Evolutionary conservation across 768 basidiomycete genomes (phyloP), one percentile per base, ranked within the genome.

Genomic region (Obba rivulosa): DNA sequence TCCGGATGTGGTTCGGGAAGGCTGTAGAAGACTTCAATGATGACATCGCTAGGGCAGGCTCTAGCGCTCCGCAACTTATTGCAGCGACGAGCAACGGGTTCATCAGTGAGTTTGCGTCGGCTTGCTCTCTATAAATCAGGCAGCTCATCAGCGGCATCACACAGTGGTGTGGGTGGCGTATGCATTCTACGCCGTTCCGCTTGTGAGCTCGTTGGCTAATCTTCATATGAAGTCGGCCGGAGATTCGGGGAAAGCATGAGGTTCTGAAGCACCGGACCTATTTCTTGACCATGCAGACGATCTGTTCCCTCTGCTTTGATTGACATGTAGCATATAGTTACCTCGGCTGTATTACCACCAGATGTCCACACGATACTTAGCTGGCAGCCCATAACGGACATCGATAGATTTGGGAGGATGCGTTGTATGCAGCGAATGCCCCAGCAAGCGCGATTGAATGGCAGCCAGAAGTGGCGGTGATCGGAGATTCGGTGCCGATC

Each of bases 1-100:
- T 85, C 45, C 79, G 85, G 51, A 85, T 91, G 78, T 87, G 83
- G 79, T 87, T 87, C 52, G 85, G 82, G 17, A 87, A 89, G 64
- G 80, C 86, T 2, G 79, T 83, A 0, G 76, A 82, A 45, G 87
- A 88, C 58, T 90, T 91, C 67, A 91, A 91, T 61, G 59, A 68
- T 38, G 78, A 71, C 44, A 80, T 90, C 44, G 52, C 68, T 21
- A 62, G 73, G 8, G 74, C 75, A 51, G 83, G 81, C 18, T 50
- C 60, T 3, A 66, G 74, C 47, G 82, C 76, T 4, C 83, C 84
- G 2, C 67, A 78, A 28, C 69, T 90, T 38, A 67, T 80, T 38
- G 87, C 88, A 23, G 62, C 69, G 10, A 69, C 70, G n/a, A 76
- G 83, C 52, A 88, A 86, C 55, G 86, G 78, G 7, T 90, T 89